Conservation (phyloP, 306 rosid genomes). For the Prinsepia uniflora region DNA sequence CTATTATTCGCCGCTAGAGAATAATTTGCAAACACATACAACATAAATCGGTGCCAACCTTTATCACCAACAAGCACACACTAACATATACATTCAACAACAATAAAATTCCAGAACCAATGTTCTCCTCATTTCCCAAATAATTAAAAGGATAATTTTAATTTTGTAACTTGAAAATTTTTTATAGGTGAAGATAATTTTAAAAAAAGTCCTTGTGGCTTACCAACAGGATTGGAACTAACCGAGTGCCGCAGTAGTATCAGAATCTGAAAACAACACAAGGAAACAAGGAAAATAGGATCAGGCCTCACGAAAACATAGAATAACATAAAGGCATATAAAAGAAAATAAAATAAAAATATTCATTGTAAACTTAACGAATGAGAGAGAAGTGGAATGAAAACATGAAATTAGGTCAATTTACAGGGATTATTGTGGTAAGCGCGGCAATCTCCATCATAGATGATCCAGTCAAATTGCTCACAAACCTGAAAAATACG, state of each 20-base stretch:
- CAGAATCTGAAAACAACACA: constrained; percentile 31
- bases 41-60: not conserved
- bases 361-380: not conserved
- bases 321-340: not conserved
- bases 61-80: not conserved
- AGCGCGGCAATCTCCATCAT: constrained; percentile 55
- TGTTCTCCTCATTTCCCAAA: not conserved
- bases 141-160: not conserved
- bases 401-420: not conserved
- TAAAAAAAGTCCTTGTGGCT: not conserved
- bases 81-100: not conserved
- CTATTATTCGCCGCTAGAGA: not conserved
- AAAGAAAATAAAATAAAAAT: not conserved
- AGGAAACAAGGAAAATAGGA: not conserved
- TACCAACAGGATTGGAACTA: constrained; percentile 26
- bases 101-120: not conserved
- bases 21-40: not conserved
- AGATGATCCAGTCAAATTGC: constrained; percentile 60
- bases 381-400: not conserved
- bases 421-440: constrained; percentile 39
- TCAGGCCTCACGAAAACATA: not conserved
- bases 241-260: constrained; percentile 43
- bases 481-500: constrained; percentile 44
- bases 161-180: not conserved
- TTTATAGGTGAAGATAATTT: not conserved